A percentile compares a stretch with the other conserved stretches of the same genome.
Evolutionary conservation across 345 rosid species (phyloP).

Genomic region (Garcia nutans): DNA sequence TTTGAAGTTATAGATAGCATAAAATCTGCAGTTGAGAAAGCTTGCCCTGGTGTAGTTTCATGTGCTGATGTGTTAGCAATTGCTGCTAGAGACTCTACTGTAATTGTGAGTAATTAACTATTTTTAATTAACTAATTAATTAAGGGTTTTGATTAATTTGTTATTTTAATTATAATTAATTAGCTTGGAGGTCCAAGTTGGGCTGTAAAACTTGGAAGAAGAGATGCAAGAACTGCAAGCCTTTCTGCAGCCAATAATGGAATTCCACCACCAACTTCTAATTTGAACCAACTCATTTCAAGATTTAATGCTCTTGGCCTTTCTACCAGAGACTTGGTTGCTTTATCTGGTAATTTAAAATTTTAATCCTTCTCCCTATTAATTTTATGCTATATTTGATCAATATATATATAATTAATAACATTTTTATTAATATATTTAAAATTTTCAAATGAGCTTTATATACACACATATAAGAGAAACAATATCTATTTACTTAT

Average conservation of each 20-base stretch:
- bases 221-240: slow-evolving; percentile 79
- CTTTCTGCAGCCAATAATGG: slow-evolving; percentile 69
- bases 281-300: slow-evolving; percentile 55
- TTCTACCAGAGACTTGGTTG: slow-evolving; percentile 70
- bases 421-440: too few species aligned
- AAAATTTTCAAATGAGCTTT: too few species aligned
- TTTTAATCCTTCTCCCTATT: too few species aligned
- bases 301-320: slow-evolving; percentile 66
- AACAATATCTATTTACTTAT: too few species aligned
- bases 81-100: slow-evolving; percentile 69
- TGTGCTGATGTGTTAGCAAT: slow-evolving; percentile 81
- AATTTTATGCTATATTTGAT: too few species aligned
- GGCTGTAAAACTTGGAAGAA: slow-evolving; percentile 83
- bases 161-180: not conserved
- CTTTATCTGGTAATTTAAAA: slow-evolving; percentile 51
- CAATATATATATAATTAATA: too few species aligned
- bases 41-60: slow-evolving; percentile 78
- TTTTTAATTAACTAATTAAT: not conserved
- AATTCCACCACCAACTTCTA: slow-evolving; percentile 66
- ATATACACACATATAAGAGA: too few species aligned
- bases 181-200: slow-evolving; percentile 85
- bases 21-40: slow-evolving; percentile 70
- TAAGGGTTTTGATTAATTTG: not conserved
- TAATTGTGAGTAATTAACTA: slow-evolving; percentile 4
- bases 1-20: slow-evolving; percentile 66